phyloP scores from a whole-genome alignment of 192 early-diverging fungal species.

The Mortierella claussenii region DNA sequence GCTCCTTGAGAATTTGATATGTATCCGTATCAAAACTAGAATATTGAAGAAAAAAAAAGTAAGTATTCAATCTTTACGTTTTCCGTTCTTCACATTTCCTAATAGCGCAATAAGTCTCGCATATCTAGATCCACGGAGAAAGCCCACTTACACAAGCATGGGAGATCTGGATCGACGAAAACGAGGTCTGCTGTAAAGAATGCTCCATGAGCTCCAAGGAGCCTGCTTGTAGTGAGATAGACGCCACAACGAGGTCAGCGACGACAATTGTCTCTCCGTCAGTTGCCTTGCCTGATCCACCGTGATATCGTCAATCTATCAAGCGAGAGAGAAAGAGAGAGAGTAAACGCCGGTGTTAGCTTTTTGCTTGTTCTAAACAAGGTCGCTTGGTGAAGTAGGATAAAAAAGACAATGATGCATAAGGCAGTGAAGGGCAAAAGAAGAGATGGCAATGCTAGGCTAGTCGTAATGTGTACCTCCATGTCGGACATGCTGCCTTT shows the following conservation, averaged over 20 bases:
- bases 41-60: too few relatives aligned
- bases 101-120: neutral
- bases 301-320: slow-evolving; percentile 32
- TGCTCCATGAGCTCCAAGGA: slow-evolving; percentile 45
- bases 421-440: too few relatives aligned
- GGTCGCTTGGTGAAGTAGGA: too few relatives aligned
- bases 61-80: too few relatives aligned
- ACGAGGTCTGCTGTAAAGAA: slow-evolving; percentile 36
- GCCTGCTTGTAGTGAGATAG: slow-evolving; percentile 40
- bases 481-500: slow-evolving; percentile 19
- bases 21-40: slow-evolving; percentile 40
- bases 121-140: too few relatives aligned
- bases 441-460: neutral
- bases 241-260: slow-evolving; percentile 34
- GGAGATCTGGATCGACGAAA: slow-evolving; percentile 14
- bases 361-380: too few relatives aligned
- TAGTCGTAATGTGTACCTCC: slow-evolving; percentile 14
- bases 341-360: neutral
- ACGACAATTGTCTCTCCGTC: slow-evolving; percentile 26
- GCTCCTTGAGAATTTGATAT: slow-evolving; percentile 26
- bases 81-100: neutral
- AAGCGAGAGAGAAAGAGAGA: neutral
- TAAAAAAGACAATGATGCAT: too few relatives aligned
- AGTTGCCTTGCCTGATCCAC: slow-evolving; percentile 23
- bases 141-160: slow-evolving; percentile 38